phyloP scores from a whole-genome alignment of 106 monocot genomes.

The Dendrobium huoshanense region DNA sequence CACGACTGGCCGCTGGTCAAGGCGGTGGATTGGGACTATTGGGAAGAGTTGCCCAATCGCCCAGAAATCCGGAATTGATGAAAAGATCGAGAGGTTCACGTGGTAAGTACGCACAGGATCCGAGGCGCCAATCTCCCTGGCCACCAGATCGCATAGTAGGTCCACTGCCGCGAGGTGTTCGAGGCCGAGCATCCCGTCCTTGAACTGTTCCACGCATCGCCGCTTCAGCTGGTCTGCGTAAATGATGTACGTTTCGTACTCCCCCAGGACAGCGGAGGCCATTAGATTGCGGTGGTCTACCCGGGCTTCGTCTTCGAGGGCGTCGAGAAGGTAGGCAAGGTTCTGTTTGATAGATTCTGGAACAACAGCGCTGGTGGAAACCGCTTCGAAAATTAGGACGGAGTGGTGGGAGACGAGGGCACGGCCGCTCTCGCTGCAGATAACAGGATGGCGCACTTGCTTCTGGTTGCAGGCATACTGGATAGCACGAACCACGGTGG shows the following conservation, averaged over 20 bases:
- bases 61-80: slow-evolving; percentile 91
- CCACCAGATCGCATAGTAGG: slow-evolving; percentile 61
- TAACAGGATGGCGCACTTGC: slow-evolving; percentile 48
- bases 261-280: slow-evolving; percentile 44
- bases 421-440: slow-evolving; percentile 77
- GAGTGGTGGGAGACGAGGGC: slow-evolving; percentile 77
- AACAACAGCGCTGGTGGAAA: slow-evolving; percentile 20
- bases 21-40: slow-evolving; percentile 80
- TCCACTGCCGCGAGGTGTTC: slow-evolving; percentile 91
- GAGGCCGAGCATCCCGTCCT: slow-evolving; percentile 68
- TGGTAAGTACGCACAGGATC: slow-evolving; percentile 57
- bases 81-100: slow-evolving; percentile 82
- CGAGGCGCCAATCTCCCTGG: slow-evolving; percentile 24
- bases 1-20: slow-evolving; percentile 52
- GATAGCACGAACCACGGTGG: slow-evolving; percentile 40
- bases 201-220: slow-evolving; percentile 65
- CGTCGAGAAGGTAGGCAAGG: slow-evolving; percentile 36
- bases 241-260: slow-evolving; percentile 36
- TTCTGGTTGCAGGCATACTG: slow-evolving; percentile 43
- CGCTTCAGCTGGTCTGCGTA: slow-evolving; percentile 68
- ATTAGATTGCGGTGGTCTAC: slow-evolving; percentile 54
- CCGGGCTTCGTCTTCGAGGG: slow-evolving; percentile 45
- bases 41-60: slow-evolving; percentile 95
- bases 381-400: slow-evolving; percentile 58
- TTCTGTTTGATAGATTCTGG: slow-evolving; percentile 5